phyloP scores from a whole-genome alignment of 352 stramenopile genomes.

The Globisporangium carolinianum region DNA sequence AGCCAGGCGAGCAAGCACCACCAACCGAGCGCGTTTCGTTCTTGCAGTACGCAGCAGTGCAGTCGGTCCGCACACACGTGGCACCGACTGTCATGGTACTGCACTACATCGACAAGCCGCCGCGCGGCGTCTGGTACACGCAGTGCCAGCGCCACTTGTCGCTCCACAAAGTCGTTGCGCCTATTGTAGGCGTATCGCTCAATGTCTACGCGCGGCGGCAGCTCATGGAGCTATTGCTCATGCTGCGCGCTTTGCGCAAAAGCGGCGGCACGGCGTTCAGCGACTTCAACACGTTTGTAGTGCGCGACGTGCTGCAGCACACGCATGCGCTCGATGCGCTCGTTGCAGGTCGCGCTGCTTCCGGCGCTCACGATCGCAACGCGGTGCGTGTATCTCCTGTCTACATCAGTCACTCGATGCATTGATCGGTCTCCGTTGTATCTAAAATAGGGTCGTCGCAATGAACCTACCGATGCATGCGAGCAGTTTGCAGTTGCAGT shows the following conservation, averaged over 20 bases:
- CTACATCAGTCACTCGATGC: neutral
- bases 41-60: conserved; percentile 30
- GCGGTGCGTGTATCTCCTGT: too few relatives aligned
- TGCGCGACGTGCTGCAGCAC: conserved; percentile 11
- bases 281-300: conserved; percentile 39
- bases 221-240: conserved; percentile 26
- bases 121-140: conserved; percentile 35
- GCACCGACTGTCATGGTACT: conserved; percentile 26
- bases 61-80: conserved; percentile 19
- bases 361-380: neutral
- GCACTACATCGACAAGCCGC: conserved; percentile 28
- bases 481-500: conserved; percentile 10
- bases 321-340: conserved; percentile 3
- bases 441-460: too few relatives aligned
- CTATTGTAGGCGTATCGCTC: conserved; percentile 10
- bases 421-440: conserved; percentile 7
- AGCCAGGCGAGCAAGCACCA: neutral
- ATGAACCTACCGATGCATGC: too few relatives aligned
- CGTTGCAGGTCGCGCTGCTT: conserved; percentile 16
- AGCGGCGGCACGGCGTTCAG: conserved; percentile 32
- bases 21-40: conserved; percentile 26
- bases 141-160: conserved; percentile 37
- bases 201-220: conserved; percentile 17
- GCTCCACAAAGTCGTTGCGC: conserved; percentile 29
- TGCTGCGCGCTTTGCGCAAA: conserved; percentile 28